A percentile compares a stretch with the other conserved stretches of the same genome.
Conservation (phyloP, 352 stramenopile species). For the Blastocystis hominis region DNA sequence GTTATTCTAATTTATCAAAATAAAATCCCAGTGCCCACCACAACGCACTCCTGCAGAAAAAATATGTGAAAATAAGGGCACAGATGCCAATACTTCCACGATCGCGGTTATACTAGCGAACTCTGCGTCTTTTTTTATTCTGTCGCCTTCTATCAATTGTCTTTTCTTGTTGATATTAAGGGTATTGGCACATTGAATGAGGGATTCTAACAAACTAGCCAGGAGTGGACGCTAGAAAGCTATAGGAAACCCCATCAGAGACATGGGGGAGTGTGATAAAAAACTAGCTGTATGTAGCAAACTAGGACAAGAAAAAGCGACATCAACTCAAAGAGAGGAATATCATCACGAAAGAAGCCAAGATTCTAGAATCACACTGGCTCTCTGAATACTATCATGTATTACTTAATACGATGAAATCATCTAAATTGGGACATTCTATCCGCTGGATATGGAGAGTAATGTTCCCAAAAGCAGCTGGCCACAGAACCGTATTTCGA, state of each 20-base stretch:
- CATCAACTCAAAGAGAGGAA: no score
- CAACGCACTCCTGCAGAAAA: background rate
- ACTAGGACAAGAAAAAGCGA: background rate
- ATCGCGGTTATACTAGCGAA: background rate
- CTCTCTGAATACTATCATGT: no score
- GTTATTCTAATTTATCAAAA: background rate
- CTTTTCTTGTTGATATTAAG: background rate
- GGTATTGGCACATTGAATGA: background rate
- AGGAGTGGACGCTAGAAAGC: background rate
- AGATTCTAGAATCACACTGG: no score
- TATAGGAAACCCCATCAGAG: background rate
- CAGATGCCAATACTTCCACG: conserved; percentile 2
- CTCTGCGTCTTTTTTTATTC: background rate
- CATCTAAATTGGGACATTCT: no score
- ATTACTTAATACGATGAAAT: no score
- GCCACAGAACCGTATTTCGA: no score
- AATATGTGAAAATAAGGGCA: conserved; percentile 32
- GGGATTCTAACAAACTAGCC: background rate
- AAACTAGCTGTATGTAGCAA: background rate
- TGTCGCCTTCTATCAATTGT: background rate
- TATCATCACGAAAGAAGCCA: no score
- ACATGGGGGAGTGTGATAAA: background rate
- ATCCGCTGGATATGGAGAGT: no score
- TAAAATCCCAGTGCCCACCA: background rate
- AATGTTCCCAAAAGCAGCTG: no score